Evolutionary conservation across 202 grass and related monocot species (phyloP), one percentile per base, ranked within the genome.

Genomic region (Setaria italica): DNA sequence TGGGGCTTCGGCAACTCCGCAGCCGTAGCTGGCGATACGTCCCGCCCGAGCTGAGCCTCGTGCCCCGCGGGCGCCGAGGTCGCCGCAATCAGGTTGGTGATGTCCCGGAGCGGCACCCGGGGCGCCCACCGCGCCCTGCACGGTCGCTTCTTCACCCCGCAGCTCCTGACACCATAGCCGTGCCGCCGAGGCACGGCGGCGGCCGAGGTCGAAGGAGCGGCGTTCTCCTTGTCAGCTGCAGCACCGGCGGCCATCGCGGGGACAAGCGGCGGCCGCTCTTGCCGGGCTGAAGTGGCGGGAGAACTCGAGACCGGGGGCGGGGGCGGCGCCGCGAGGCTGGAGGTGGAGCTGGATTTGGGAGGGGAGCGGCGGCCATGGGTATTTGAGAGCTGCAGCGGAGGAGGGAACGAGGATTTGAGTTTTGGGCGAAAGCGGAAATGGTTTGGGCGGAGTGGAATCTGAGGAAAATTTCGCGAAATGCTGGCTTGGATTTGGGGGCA

Each of bases 111-210:
- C 30, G 84, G 84, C 66, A 83, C 57, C 35, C 83, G 46, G 7
- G 46, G 7, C 46, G 39, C 29, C 66, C 4, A 17, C 48, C 79
- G 65, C 66, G 59, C 30, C 78, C 12, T 78, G 10, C 25, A n/a
- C 4, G 70, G 20, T 39, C 79, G 83, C 88, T 90, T 90, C 88
- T 86, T 90, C 57, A 86, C 20, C 19, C 68, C 76, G 84, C 73
- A 77, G 14, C 21, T 90, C 66, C 32, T 90, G 57, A 79, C 39
- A 3, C 56, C 65, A 13, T 59, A 9, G 71, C 60, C 72, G 15
- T 20, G 65, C 4, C 48, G 88, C 6, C 88, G 79, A 0, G 34
- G 34, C 0, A 2, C 67, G 6, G 1, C 60, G 7, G 49, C 15
- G 3, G n/a, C 15, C 12, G 64, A 41, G 5, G 79, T 1, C 4